Base-by-base conservation (phyloP, 768 basidiomycete species). In the Collybia nuda region DNA sequence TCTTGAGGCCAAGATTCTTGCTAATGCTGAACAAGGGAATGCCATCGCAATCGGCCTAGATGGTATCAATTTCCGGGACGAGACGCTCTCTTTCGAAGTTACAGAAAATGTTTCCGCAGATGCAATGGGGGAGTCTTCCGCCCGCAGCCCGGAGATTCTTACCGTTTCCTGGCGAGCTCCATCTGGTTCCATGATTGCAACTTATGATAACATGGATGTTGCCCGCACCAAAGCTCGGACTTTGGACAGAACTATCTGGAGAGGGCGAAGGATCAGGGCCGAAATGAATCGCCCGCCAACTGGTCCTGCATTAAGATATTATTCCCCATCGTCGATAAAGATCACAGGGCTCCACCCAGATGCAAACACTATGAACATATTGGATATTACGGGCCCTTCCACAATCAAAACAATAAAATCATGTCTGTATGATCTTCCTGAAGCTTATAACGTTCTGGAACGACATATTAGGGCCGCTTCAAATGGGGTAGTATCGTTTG, bases 101-200 rank as follows among this genome's bases (percentile, higher is more conserved):
- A 65, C 67, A 38, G 61, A 73, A 32, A 73, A 70, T 42, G 66
- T 68, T 28, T 66, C 65, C 46, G 52, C 67, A 11, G 70, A 71
- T 35, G 68, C 71, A 6, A 80, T 81, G 80, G 73, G 58, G 9
- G 64, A 62, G 17, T 66, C 62, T 7, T 56, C 65, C 2, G 54
- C 54, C 4, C 65, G 64, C 2, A 67, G 69, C 23, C 40, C 62
- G 3, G 67, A 80, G 11, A 66, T 71, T 32, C 57, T 85, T 44
- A 73, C 71, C 0, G 70, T 85, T 39, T 74, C 72, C 9, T 87
- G 84, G 80, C 69, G 63, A 5, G 63, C 66, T 0, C 82, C 82
- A 1, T 78, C 75, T n/a, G 58, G 59, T 4, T 62, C 72, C 1
- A 74, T 77, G 51, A 54, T 78, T n/a, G 81, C 70, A 1, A 71